Percentiles rank a stretch among this genome's conserved stretches.
phyloP scores from a whole-genome alignment of 78 protist species.

The Chrysochromulina parva region DNA sequence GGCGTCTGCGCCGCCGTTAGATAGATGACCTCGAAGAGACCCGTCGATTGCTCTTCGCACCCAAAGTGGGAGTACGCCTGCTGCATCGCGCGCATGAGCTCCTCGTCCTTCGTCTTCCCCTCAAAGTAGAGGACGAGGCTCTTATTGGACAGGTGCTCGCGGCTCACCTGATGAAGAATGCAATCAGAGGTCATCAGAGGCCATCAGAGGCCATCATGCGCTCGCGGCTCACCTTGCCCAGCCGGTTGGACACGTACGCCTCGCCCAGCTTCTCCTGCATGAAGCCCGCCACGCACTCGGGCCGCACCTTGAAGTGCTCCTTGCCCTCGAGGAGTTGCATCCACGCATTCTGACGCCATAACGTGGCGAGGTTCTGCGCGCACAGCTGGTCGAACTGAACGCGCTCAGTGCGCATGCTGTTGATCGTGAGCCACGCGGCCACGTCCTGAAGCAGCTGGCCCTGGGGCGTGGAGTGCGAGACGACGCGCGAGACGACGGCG shows the following conservation, averaged over 20 bases:
- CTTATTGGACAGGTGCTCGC: not conserved
- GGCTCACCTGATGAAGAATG: not conserved
- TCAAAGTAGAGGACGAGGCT: not conserved
- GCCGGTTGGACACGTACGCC: not conserved
- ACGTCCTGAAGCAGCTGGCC: not conserved
- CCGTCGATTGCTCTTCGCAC: not conserved
- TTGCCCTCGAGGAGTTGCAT: not conserved
- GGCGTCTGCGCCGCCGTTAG: not conserved
- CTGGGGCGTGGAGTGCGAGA: not conserved
- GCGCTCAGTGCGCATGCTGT: constrained; percentile 53
- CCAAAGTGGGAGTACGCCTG: not conserved
- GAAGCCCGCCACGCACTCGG: not conserved
- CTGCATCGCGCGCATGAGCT: not conserved
- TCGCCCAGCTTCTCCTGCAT: not conserved
- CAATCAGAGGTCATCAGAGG: not conserved
- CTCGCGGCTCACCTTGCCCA: not conserved
- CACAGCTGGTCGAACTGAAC: constrained; percentile 41
- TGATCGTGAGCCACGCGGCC: constrained; percentile 58
- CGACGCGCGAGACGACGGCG: not conserved
- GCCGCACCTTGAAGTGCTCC: not conserved
- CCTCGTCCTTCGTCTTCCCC: not conserved
- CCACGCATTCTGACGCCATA: constrained; percentile 26
- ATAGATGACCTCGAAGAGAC: not conserved
- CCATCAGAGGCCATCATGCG: not conserved
- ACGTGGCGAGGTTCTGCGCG: constrained; percentile 38